A percentile compares a stretch with the other conserved stretches of the same genome.
Conservation (phyloP, 345 rosid genomes). For the Erysimum cheiranthoides region DNA sequence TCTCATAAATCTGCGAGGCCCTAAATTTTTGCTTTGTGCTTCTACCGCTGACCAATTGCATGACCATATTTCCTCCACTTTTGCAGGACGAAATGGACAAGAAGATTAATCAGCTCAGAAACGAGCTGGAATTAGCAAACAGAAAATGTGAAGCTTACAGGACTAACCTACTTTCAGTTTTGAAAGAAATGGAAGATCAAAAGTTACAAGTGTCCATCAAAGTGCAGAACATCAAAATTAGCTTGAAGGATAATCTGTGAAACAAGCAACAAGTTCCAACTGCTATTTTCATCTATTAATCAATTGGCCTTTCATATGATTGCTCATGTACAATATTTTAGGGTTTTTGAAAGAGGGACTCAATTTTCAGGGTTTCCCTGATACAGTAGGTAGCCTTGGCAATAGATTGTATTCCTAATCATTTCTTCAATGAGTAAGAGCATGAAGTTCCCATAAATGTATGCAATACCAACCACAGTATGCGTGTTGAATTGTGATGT, state of each 20-base stretch:
- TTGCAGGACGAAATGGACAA: slow-evolving; percentile 58
- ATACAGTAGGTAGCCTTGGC: slow-evolving; percentile 35
- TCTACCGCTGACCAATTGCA: slow-evolving; percentile 13
- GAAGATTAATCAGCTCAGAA: slow-evolving; percentile 52
- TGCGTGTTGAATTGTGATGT: slow-evolving; percentile 8
- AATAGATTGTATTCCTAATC: slow-evolving; percentile 32
- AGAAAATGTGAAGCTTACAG: slow-evolving; percentile 57
- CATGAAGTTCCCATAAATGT: slow-evolving; percentile 12
- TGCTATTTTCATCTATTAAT: slow-evolving; percentile 53
- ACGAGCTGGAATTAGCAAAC: slow-evolving; percentile 52
- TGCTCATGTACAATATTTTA: slow-evolving; percentile 17
- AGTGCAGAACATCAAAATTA: slow-evolving; percentile 52
- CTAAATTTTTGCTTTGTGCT: slow-evolving; percentile 11
- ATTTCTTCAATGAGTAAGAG: slow-evolving; percentile 15
- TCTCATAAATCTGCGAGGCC: slow-evolving; percentile 9
- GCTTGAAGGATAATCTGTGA: slow-evolving; percentile 51
- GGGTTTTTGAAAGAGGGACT: slow-evolving; percentile 19
- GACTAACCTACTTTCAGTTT: slow-evolving; percentile 58
- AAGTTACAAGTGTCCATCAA: slow-evolving; percentile 55
- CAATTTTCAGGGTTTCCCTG: slow-evolving; percentile 19
- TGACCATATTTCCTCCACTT: slow-evolving; percentile 28
- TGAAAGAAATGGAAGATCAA: slow-evolving; percentile 61
- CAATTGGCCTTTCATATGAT: slow-evolving; percentile 50
- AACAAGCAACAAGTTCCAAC: slow-evolving; percentile 35
- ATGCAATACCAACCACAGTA: background rate